Evolutionary conservation across 73 alveolate genomes (phyloP).

Genomic region (Blepharisma stoltei): DNA sequence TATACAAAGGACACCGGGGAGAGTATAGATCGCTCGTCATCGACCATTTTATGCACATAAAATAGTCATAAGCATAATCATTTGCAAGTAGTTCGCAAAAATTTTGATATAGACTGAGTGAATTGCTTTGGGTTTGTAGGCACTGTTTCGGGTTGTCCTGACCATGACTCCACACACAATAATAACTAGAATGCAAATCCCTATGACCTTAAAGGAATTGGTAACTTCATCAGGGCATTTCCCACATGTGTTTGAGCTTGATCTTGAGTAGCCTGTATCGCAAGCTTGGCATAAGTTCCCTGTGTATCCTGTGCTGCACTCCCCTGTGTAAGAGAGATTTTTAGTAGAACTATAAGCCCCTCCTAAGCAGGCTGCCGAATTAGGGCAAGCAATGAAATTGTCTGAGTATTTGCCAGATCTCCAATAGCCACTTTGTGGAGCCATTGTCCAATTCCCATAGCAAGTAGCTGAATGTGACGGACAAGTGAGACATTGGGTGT

Average conservation of each 20-base stretch:
- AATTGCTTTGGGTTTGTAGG: constrained; percentile 20
- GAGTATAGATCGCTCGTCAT: no score
- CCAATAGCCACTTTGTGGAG: constrained; percentile 63
- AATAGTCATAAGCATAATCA: constrained; percentile 26
- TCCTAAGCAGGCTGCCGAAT: constrained; percentile 50
- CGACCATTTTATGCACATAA: no score
- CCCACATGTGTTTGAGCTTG: constrained; percentile 22
- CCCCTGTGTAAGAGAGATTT: neutral
- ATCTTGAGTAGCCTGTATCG: constrained; percentile 10
- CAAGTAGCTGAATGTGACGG: constrained; percentile 46
- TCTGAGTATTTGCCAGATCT: constrained; percentile 48
- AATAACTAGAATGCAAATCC: neutral
- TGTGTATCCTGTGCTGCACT: constrained; percentile 40
- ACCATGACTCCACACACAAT: constrained; percentile 8
- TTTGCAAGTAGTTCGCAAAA: constrained; percentile 17
- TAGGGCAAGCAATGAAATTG: constrained; percentile 43
- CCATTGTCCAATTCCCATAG: constrained; percentile 44
- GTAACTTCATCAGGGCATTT: constrained; percentile 34
- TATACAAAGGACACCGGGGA: no score
- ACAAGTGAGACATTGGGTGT: neutral
- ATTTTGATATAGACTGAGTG: constrained; percentile 23
- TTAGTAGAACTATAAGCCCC: neutral
- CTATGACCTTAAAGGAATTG: neutral
- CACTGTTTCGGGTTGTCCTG: neutral
- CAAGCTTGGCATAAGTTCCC: constrained; percentile 43